Percentiles rank a stretch among this genome's conserved stretches.
Evolutionary conservation across 768 basidiomycete species (phyloP).

Genomic region (Daedalea quercina): DNA sequence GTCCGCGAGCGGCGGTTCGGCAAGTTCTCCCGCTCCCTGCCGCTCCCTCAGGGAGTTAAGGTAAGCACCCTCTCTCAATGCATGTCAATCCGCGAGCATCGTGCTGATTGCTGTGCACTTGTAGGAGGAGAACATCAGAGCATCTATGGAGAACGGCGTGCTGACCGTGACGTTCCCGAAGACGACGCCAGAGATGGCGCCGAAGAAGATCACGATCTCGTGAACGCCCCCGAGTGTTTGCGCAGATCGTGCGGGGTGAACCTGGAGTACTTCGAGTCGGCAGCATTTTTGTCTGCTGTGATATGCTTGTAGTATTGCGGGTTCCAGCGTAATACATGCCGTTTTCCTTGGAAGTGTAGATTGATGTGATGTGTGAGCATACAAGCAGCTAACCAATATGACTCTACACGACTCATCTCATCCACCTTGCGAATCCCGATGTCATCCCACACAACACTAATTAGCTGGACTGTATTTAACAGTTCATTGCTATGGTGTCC

Average conservation of each 20-base stretch:
- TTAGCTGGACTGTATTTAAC: too few relatives aligned
- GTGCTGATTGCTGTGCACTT: background rate
- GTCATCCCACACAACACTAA: too few relatives aligned
- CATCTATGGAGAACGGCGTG: slow-evolving; percentile 40
- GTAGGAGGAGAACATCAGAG: slow-evolving; percentile 26
- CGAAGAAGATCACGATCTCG: slow-evolving; percentile 35
- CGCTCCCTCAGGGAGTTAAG: slow-evolving; percentile 43
- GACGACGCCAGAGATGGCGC: slow-evolving; percentile 32
- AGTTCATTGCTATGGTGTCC: too few relatives aligned
- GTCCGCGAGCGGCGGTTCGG: slow-evolving; percentile 43
- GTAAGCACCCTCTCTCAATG: slow-evolving; percentile 20
- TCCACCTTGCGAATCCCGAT: too few relatives aligned
- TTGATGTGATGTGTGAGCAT: too few relatives aligned
- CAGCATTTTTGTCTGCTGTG: background rate
- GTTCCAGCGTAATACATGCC: background rate
- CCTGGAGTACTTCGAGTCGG: background rate
- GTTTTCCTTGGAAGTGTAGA: background rate
- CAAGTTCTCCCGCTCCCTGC: slow-evolving; percentile 40
- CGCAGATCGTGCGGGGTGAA: background rate
- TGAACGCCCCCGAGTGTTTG: slow-evolving; percentile 1
- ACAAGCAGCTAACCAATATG: too few relatives aligned
- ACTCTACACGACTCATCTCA: too few relatives aligned
- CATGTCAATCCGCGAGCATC: background rate
- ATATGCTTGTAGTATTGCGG: background rate
- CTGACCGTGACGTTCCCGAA: slow-evolving; percentile 44